Evolutionary conservation across 1,139 yeast species (phyloP), one percentile per base, ranked within the genome.

Genomic region (Debaryomycetaceae sp.): DNA sequence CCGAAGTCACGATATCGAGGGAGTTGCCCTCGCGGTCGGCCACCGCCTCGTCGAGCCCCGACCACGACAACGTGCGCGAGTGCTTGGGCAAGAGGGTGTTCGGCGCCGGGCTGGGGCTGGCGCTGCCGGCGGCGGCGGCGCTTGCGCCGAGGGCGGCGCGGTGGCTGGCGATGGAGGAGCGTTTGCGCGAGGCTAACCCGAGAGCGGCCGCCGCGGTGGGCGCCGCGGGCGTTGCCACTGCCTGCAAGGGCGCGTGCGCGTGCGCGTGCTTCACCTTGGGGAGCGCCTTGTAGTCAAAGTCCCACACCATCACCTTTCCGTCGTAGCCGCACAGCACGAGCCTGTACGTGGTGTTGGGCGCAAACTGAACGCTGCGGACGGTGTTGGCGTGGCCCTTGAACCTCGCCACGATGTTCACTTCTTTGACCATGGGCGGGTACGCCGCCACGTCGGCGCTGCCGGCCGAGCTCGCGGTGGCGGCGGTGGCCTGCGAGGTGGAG

Each of bases 281-380:
- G 27, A 82, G 52, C 9, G 78, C 71, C 44, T 72, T 65, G 25
- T 83, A 81, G 32, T 78, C 75, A 49, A 83, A 80, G 44, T 83
- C 93, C 85, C 89, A 83, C 18, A 81, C 58, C 21, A 79, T 54
- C 6, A 83, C 56, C 34, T 69, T 67, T 1, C 88, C 86, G 48
- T 83, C 94, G 44, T 72, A 79, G 2, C 89, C 88, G 37, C 78
- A 78, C 25, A 83, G 68, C 2, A 82, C 74, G 22, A 83, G 53
- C 34, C 81, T 65, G 50, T 83, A 83, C 16, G 34, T 37, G 28
- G 29, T 49, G 36, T 43, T 43, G 28, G 46, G 32, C 38, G 49
- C 52, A 37, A 67, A 65, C 21, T 47, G 39, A 3, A 83, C 67
- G 7, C 61, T 60, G 19, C 71, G 58, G 4, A 83, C 74, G 57